Conservation (phyloP, 805 yeast genomes). For the Lipomyces oligophaga region DNA sequence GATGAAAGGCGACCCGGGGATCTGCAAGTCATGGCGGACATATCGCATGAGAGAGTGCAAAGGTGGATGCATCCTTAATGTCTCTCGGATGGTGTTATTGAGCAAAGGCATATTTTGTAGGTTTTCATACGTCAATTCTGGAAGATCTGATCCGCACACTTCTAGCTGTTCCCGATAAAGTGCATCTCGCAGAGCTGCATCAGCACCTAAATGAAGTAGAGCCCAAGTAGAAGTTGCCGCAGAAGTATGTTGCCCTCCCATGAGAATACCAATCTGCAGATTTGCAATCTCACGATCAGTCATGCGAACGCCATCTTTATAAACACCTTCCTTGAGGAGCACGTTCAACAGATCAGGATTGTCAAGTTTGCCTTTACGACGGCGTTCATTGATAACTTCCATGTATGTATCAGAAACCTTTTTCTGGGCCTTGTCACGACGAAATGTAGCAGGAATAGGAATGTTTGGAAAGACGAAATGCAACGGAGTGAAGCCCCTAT, state of each 20-base stretch:
- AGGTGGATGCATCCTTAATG: constrained; percentile 94
- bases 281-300: constrained; percentile 93
- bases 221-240: constrained; percentile 96
- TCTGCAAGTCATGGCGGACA: constrained; percentile 71
- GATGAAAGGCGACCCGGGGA: constrained; percentile 73
- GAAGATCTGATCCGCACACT: constrained; percentile 46
- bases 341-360: constrained; percentile 88
- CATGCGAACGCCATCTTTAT: constrained; percentile 92
- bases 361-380: constrained; percentile 63
- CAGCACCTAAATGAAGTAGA: constrained; percentile 81
- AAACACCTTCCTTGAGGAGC: constrained; percentile 73
- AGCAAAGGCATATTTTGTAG: constrained; percentile 76
- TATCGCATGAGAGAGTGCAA: constrained; percentile 93
- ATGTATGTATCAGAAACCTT: constrained; percentile 77
- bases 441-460: constrained; percentile 80
- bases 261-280: constrained; percentile 86
- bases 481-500: constrained; percentile 93
- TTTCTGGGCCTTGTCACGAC: constrained; percentile 83
- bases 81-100: constrained; percentile 83
- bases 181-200: constrained; percentile 80
- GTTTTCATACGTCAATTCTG: constrained; percentile 73
- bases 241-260: constrained; percentile 99
- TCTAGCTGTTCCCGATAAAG: constrained; percentile 67
- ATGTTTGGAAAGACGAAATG: constrained; percentile 93
- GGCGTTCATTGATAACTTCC: constrained; percentile 70